A percentile compares a stretch with the other conserved stretches of the same genome.
These are phyloP conservation scores for Suhomyces taliae DNA, from an alignment of 1,139 yeast genomes.

Conservation along the genomic window DNA sequence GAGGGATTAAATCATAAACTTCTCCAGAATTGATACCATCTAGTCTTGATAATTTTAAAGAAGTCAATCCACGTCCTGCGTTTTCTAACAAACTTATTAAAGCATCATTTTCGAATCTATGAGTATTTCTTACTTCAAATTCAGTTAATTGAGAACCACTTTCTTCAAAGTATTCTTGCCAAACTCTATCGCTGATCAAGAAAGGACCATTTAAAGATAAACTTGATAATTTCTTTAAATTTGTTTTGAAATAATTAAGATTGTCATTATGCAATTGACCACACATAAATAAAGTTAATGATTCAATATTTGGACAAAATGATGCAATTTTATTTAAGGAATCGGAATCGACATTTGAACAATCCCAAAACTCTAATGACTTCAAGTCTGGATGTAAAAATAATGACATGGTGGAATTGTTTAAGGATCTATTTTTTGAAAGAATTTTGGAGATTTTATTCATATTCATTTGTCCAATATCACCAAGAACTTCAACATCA, in stretches of 20 bases:
- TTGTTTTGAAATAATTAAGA: conserved; percentile 58
- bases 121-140: conserved; percentile 77
- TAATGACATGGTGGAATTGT: conserved; percentile 66
- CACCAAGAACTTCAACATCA: conserved; percentile 76
- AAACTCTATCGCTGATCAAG: conserved; percentile 67
- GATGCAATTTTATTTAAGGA: conserved; percentile 72
- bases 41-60: conserved; percentile 55
- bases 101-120: conserved; percentile 72
- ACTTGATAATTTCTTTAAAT: conserved; percentile 53
- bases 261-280: conserved; percentile 87
- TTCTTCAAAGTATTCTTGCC: conserved; percentile 71
- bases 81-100: conserved; percentile 60
- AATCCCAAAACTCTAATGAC: conserved; percentile 81
- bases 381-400: conserved; percentile 64
- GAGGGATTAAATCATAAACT: conserved; percentile 65
- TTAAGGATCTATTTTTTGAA: conserved; percentile 76
- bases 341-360: conserved; percentile 72
- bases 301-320: conserved; percentile 71
- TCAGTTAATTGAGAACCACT: conserved; percentile 28
- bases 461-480: conserved; percentile 64
- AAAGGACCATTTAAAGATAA: conserved; percentile 84
- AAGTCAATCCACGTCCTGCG: conserved; percentile 56
- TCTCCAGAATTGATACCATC: conserved; percentile 66
- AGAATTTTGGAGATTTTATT: conserved; percentile 70
- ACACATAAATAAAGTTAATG: conserved; percentile 80